Percentiles rank a stretch among this genome's conserved stretches.
Evolutionary conservation across 106 monocot species (phyloP).

Genomic region (Allium sativum): DNA sequence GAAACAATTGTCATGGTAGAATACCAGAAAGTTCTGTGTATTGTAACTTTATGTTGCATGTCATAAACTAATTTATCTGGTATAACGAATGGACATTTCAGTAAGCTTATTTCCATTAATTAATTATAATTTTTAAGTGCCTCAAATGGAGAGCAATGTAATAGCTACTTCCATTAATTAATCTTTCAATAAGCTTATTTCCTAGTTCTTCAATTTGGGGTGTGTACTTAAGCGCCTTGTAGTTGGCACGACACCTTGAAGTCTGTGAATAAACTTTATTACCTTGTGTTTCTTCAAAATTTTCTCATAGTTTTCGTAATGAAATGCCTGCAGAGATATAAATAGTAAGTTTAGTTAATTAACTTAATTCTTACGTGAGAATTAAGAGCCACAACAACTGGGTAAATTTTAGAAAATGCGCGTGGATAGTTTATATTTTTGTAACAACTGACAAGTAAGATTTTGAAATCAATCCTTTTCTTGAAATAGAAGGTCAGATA

Average conservation of each 20-base stretch:
- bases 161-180: conserved; percentile 25
- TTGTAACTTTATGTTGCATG: too few species aligned
- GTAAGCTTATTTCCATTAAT: too few species aligned
- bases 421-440: neutral
- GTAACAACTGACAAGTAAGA: too few species aligned
- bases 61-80: too few species aligned
- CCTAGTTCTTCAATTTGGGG: conserved; percentile 50
- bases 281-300: conserved; percentile 57
- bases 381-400: neutral
- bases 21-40: too few species aligned
- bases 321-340: conserved; percentile 14
- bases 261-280: conserved; percentile 65
- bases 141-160: conserved; percentile 84
- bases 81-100: too few species aligned
- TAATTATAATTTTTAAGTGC: conserved; percentile 8
- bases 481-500: too few species aligned
- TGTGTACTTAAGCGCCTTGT: conserved; percentile 59
- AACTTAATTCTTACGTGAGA: neutral
- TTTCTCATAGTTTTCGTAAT: conserved; percentile 27
- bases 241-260: conserved; percentile 76
- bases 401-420: neutral
- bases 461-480: too few species aligned
- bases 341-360: neutral
- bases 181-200: conserved; percentile 32
- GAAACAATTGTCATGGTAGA: too few species aligned